phyloP scores from a whole-genome alignment of 1,284 basidiomycete genomes.

The Lignosus rhinocerotis region DNA sequence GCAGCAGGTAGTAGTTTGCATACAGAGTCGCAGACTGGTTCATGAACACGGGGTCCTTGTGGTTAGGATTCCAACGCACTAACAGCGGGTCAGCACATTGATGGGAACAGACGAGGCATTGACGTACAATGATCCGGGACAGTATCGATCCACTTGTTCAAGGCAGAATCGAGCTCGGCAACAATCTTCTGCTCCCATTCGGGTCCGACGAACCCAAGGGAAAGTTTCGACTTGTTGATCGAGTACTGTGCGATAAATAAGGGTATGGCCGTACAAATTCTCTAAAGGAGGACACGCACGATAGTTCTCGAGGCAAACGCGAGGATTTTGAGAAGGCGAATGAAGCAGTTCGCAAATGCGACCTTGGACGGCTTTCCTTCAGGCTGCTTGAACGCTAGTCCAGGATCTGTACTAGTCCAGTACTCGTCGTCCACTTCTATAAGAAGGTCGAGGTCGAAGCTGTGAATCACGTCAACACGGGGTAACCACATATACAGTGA shows the following conservation, averaged over 20 bases:
- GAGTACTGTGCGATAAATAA: conserved; percentile 43
- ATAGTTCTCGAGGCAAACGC: conserved; percentile 56
- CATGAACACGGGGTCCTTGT: conserved; percentile 44
- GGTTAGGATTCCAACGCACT: conserved; percentile 61
- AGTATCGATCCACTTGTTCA: conserved; percentile 64
- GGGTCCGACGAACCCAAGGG: conserved; percentile 46
- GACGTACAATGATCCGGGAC: conserved; percentile 51
- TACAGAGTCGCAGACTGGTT: conserved; percentile 56
- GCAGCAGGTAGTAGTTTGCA: conserved; percentile 54
- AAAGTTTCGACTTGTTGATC: conserved; percentile 52
- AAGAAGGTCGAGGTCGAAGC: conserved; percentile 61
- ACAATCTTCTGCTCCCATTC: conserved; percentile 55
- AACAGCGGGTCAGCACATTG: neutral
- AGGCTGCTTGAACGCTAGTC: conserved; percentile 48
- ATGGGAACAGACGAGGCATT: neutral
- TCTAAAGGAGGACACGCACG: conserved; percentile 31
- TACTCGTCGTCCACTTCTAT: conserved; percentile 66
- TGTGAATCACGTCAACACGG: conserved; percentile 17
- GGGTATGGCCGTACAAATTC: no score
- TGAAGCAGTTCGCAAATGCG: conserved; percentile 47
- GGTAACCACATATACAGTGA: neutral
- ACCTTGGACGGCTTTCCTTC: conserved; percentile 41
- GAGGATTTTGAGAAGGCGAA: conserved; percentile 56
- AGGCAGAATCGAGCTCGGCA: conserved; percentile 56
- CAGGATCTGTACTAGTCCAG: conserved; percentile 48